A percentile compares a stretch with the other conserved stretches of the same genome.
phyloP scores from a whole-genome alignment of 1,284 basidiomycete genomes.

The Rhizoctonia solani region DNA sequence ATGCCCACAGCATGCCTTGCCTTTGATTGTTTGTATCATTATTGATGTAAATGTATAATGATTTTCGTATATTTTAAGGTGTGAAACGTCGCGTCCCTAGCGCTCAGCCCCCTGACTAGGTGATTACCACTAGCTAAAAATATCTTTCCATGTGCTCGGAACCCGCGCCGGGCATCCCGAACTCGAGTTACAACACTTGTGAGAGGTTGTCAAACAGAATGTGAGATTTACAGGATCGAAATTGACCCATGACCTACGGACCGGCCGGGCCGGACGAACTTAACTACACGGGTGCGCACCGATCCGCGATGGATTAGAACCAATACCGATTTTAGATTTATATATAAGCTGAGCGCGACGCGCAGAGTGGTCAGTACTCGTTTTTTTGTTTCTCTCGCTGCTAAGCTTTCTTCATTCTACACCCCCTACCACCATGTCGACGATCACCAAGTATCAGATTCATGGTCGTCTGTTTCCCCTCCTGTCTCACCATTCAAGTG shows the following conservation, averaged over 20 bases:
- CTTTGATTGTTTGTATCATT: constrained; percentile 22
- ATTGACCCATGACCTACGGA: constrained; percentile 23
- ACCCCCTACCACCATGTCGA: constrained; percentile 43
- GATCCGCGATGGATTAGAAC: constrained; percentile 32
- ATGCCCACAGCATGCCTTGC: neutral
- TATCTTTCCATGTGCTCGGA: constrained; percentile 12
- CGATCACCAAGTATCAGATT: constrained; percentile 57
- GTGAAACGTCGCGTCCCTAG: neutral
- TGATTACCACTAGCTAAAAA: constrained; percentile 7
- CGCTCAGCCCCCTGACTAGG: neutral
- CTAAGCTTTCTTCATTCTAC: neutral
- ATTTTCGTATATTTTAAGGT: neutral
- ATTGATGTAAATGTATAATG: constrained; percentile 20
- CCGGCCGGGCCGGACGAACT: constrained; percentile 25
- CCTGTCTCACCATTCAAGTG: neutral
- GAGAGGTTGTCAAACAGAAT: neutral
- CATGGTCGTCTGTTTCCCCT: constrained; percentile 49
- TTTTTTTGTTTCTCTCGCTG: neutral
- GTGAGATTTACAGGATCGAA: constrained; percentile 2
- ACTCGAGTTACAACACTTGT: neutral
- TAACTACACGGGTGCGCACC: constrained; percentile 7
- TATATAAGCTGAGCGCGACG: constrained; percentile 3
- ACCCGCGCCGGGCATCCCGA: constrained; percentile 24
- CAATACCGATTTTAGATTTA: constrained; percentile 23
- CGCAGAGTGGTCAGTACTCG: constrained; percentile 9